Evolutionary conservation across 2,329 filamentous ascomycete genomes (phyloP).

Genomic region (Cadophora gregata): DNA sequence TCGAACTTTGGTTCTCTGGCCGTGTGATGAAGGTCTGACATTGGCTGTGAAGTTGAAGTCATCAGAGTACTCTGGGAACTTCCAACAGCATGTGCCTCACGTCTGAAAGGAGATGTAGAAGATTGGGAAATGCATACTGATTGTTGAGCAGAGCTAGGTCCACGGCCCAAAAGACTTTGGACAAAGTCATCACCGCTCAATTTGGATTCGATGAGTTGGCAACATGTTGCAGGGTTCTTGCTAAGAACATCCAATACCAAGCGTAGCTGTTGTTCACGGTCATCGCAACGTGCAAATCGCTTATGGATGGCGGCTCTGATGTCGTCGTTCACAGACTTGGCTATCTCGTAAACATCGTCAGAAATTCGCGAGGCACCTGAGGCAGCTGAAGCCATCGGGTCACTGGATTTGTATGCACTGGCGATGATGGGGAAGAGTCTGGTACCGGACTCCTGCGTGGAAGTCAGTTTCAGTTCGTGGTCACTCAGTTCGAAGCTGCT

Average conservation of each 20-base stretch:
- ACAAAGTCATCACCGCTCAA: constrained; percentile 19
- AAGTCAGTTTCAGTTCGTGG: not conserved
- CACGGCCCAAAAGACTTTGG: not conserved
- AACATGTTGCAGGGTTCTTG: not conserved
- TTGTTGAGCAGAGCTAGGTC: not conserved
- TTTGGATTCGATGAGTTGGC: not conserved
- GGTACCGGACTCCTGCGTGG: not conserved
- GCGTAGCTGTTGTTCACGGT: not conserved
- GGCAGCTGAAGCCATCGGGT: not conserved
- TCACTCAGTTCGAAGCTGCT: not conserved
- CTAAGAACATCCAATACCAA: not conserved
- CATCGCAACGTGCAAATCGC: not conserved
- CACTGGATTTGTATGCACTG: not conserved
- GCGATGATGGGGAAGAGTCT: not conserved
- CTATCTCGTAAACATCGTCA: not conserved
- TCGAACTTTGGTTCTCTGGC: not conserved
- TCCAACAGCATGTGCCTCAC: constrained; percentile 7
- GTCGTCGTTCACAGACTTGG: not conserved
- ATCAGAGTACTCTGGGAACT: constrained; percentile 4
- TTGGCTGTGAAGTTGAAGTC: constrained; percentile 7
- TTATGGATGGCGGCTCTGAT: not conserved
- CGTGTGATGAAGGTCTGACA: not conserved
- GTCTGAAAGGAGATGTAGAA: not conserved
- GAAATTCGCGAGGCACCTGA: not conserved
- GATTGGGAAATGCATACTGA: constrained; percentile 1